Evolutionary conservation across 2,329 filamentous ascomycete genomes (phyloP), one percentile per base, ranked within the genome.

Genomic region (Microcera coccophila): DNA sequence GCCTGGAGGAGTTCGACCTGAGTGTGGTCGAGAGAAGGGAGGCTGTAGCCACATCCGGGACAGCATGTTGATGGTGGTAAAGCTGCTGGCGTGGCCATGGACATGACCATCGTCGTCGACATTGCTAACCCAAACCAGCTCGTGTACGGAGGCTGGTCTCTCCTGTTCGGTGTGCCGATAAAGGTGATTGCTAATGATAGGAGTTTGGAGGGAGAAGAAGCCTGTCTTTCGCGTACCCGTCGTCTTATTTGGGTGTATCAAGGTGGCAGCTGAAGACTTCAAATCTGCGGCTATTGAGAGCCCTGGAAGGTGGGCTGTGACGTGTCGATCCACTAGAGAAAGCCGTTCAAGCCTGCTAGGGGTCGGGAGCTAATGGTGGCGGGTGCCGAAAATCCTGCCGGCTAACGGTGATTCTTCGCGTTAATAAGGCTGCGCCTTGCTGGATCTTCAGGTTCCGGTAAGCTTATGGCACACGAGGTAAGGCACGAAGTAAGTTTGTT

Each of bases 1-100:
- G 81, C 74, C 41, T 70, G 68, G 20, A 71, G 66, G 22, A 83
- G 74, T 35, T 71, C 68, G 21, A 59, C 47, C 33, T 68, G 65
- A 5, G 68, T 57, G 22, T 69, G 60, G 19, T 68, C 62, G 42
- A 58, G 43, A 38, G 63, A 44, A 31, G 61, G 59, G 34, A 73
- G 58, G 38, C 63, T 58, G 53, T 63, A 66, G 50, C 75, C 75
- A 63, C 76, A 79, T 57, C 66, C 68, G 1, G 76, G 74, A 52
- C 76, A 79, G 68, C 70, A 70, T 41, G 52, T 42, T 33, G 54
- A 54, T 38, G 59, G 47, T 19, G 59, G 44, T 15, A 50, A 15
- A 38, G 47, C 44, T 36, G 41, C 26, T 16, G 57, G 46, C 37
- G 58, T 48, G 43, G 62, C 57, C 63, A 64, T 63, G 42, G 66